phyloP scores from a whole-genome alignment of 371 early-diverging fungal species.

The Saksenaea oblongispora region DNA sequence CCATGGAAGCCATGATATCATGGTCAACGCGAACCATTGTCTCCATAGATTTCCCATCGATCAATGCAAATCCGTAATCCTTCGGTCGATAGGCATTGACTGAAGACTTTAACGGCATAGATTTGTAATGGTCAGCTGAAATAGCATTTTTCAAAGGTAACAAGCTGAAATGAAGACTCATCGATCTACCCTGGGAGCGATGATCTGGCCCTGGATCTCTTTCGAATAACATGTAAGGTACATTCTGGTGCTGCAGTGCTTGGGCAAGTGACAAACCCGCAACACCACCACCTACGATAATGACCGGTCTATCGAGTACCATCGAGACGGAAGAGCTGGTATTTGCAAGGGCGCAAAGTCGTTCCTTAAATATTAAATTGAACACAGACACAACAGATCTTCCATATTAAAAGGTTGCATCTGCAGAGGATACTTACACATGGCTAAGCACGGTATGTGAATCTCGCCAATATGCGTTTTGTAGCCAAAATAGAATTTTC shows the following conservation, averaged over 20 bases:
- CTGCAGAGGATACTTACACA: no score
- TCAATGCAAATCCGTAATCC: background rate
- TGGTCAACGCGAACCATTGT: background rate
- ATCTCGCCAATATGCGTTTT: no score
- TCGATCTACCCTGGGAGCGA: constrained; percentile 29
- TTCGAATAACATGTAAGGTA: constrained; percentile 35
- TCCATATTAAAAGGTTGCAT: no score
- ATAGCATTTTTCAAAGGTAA: background rate
- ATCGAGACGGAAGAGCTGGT: background rate
- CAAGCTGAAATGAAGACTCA: constrained; percentile 24
- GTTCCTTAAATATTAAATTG: no score
- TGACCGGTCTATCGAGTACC: constrained; percentile 11
- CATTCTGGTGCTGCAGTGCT: constrained; percentile 18
- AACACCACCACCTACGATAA: constrained; percentile 41
- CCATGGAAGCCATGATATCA: background rate
- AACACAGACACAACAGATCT: no score
- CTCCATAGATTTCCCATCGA: constrained; percentile 11
- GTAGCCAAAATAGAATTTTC: no score
- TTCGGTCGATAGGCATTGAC: constrained; percentile 18
- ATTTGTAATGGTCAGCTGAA: constrained; percentile 8
- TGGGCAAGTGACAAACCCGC: constrained; percentile 37
- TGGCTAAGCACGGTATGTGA: no score
- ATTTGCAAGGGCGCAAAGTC: no score
- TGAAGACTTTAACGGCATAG: constrained; percentile 1
- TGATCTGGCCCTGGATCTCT: constrained; percentile 16